Evolutionary conservation across 257 asterid genomes (phyloP), one percentile per base, ranked within the genome.

Genomic region (Coffea eugenioides): DNA sequence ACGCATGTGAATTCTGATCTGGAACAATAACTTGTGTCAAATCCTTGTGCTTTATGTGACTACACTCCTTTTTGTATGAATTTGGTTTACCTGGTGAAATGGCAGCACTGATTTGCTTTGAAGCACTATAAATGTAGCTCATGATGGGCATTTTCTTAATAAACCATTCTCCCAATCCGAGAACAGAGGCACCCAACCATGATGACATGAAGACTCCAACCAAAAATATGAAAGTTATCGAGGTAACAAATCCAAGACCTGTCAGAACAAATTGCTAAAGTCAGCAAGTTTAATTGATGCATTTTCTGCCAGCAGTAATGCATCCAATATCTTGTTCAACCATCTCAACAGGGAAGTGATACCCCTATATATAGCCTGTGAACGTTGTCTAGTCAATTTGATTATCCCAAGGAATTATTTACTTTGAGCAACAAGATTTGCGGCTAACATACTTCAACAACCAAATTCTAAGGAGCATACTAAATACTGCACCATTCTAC

Each of bases 171-270:
- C 98, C 97, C 80, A 93, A 69, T 36, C 88, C 79, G 8, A 93
- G 92, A 77, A 93, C 88, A 15, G 97, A 91, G 16, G 97, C 89
- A 18, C 97, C 97, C 67, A 93, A 82, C 97, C 97, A 93, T 23
- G 97, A 93, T 25, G 97, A 93, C 93, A 88, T 90, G 80, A 91
- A 93, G 59, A 93, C 90, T 78, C 97, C 97, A 74, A 93, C 92
- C 74, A 93, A 85, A 87, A 91, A 91, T 74, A 93, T 91, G 91
- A 93, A 89, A n/a, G 89, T 83, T 57, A 93, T 79, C 56, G 96
- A 93, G 73, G 97, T 93, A 64, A 86, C 80, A 62, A 91, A 93
- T 70, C 97, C 97, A 45, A 93, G 91, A 75, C 97, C 97, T 93
- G 90, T 75, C 51, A 57, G 48, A 61, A 12, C 15, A 27, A 27